These are phyloP conservation scores for Entomortierella parvispora DNA, from an alignment of 192 early-diverging fungal species.

Conservation along the genomic window DNA sequence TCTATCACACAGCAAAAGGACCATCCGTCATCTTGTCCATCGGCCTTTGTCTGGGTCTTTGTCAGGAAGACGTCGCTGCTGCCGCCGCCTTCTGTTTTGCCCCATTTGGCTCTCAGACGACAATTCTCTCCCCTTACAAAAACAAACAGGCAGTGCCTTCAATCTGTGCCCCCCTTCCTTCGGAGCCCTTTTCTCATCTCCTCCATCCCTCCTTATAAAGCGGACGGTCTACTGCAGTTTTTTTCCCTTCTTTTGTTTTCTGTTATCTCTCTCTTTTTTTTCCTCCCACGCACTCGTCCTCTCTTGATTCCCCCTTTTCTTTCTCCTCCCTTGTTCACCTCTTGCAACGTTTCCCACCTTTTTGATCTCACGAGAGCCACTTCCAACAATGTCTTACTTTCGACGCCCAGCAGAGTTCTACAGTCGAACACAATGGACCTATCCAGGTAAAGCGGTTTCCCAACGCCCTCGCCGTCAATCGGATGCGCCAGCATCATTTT, in stretches of 20 bases:
- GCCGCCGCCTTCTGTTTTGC: too few relatives aligned
- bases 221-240: not conserved
- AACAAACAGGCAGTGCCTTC: too few relatives aligned
- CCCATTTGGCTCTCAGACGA: not conserved
- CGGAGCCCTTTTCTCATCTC: not conserved
- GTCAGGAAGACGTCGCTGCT: not conserved
- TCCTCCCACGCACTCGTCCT: not conserved
- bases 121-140: not conserved
- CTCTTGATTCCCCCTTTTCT: not conserved
- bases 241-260: too few relatives aligned
- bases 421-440: constrained; percentile 31
- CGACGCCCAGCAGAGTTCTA: constrained; percentile 38
- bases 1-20: too few relatives aligned
- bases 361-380: not conserved
- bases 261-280: not conserved
- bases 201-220: not conserved
- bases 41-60: not conserved
- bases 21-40: not conserved
- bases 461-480: too few relatives aligned
- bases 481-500: too few relatives aligned
- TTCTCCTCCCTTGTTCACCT: not conserved
- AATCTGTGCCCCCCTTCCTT: not conserved
- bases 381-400: constrained; percentile 35
- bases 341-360: not conserved
- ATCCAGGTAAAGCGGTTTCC: constrained; percentile 28